Evolutionary conservation across 1,284 basidiomycete species (phyloP).

Genomic region (Trametes polyzona): DNA sequence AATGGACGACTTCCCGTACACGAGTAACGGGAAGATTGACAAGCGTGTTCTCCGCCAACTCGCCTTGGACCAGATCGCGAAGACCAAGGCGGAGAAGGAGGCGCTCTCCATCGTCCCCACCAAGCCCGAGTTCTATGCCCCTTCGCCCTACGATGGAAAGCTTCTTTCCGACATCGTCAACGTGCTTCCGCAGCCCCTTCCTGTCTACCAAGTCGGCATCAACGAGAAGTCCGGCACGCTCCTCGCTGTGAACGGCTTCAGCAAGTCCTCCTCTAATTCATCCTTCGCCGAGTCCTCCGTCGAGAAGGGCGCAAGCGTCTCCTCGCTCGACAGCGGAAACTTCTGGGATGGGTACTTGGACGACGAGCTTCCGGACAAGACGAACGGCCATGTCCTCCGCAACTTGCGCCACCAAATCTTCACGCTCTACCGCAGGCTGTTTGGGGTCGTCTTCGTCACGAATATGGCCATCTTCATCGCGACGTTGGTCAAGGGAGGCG

Average conservation of each 20-base stretch:
- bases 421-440: constrained; percentile 59
- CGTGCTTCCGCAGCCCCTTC: constrained; percentile 22
- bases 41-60: constrained; percentile 51
- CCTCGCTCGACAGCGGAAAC: constrained; percentile 33
- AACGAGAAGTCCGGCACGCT: constrained; percentile 13
- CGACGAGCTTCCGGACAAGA: constrained; percentile 54
- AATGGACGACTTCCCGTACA: constrained; percentile 52
- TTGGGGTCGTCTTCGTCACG: constrained; percentile 56
- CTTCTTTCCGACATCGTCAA: constrained; percentile 27
- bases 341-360: constrained; percentile 57
- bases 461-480: constrained; percentile 58
- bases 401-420: constrained; percentile 60
- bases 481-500: constrained; percentile 42
- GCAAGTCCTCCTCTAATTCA: constrained; percentile 9
- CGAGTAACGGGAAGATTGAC: constrained; percentile 52
- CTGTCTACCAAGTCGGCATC: constrained; percentile 26
- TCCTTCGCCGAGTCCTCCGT: constrained; percentile 13
- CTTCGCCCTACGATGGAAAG: constrained; percentile 28
- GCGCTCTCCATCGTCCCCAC: constrained; percentile 22
- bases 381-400: constrained; percentile 47
- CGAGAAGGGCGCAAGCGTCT: constrained; percentile 19
- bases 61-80: constrained; percentile 37
- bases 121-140: constrained; percentile 29
- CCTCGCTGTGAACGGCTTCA: constrained; percentile 15
- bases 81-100: constrained; percentile 20